Conservation (phyloP, 768 basidiomycete genomes). For the Ephemerocybe angulata region DNA sequence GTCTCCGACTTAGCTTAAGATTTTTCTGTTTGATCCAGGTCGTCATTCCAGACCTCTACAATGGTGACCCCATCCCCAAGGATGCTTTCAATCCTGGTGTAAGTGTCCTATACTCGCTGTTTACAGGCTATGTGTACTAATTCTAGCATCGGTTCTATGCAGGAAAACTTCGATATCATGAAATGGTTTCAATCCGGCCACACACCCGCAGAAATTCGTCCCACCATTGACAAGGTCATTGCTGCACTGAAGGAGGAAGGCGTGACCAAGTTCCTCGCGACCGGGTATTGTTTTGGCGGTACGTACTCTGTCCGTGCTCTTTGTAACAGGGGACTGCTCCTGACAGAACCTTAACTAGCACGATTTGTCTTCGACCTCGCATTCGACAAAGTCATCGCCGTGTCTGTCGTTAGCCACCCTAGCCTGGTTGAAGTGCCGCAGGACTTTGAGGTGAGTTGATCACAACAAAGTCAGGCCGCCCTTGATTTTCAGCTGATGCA, state of each 20-base stretch:
- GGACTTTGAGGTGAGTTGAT: constrained; percentile 58
- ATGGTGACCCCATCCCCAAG: constrained; percentile 37
- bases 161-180: neutral
- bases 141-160: neutral
- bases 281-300: constrained; percentile 73
- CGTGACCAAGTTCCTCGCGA: constrained; percentile 53
- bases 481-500: too few species aligned
- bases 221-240: constrained; percentile 53
- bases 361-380: constrained; percentile 63
- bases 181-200: constrained; percentile 46
- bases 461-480: too few species aligned
- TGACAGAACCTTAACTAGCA: constrained; percentile 30
- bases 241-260: constrained; percentile 55
- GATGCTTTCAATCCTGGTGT: constrained; percentile 34
- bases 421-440: constrained; percentile 54
- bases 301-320: constrained; percentile 9
- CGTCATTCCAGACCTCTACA: constrained; percentile 38
- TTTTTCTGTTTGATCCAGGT: constrained; percentile 22
- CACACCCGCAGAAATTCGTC: constrained; percentile 36
- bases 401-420: constrained; percentile 53
- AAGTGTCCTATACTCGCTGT: constrained; percentile 20
- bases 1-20: neutral
- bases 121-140: constrained; percentile 32
- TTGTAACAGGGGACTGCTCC: neutral
- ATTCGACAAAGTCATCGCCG: constrained; percentile 49